Percentiles rank a stretch among this genome's conserved stretches.
These are phyloP conservation scores for Epipyxis sp. DNA, from an alignment of 108 stramenopile species.

Conservation along the genomic window DNA sequence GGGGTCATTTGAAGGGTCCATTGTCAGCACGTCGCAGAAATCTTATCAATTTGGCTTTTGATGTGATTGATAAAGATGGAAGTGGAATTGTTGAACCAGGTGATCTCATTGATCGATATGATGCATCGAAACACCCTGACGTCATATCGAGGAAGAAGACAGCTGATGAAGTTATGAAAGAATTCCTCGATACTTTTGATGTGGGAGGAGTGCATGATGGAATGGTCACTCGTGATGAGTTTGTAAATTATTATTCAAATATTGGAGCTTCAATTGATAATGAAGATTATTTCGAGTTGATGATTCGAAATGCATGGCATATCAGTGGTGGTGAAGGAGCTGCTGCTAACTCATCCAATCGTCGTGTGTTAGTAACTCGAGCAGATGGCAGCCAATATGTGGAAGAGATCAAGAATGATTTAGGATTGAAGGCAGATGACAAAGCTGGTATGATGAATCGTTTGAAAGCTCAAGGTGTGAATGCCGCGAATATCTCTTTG, in stretches of 20 bases:
- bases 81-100: not conserved
- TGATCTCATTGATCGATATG: slow-evolving; percentile 15
- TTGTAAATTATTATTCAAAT: slow-evolving; percentile 25
- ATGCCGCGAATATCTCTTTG: not conserved
- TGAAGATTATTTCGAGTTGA: slow-evolving; percentile 37
- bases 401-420: slow-evolving; percentile 34
- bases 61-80: not conserved
- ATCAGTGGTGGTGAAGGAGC: slow-evolving; percentile 14
- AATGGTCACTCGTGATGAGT: slow-evolving; percentile 22
- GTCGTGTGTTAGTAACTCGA: slow-evolving; percentile 24
- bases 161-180: slow-evolving; percentile 14
- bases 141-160: slow-evolving; percentile 27
- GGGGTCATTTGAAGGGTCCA: not conserved
- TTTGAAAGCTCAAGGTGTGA: slow-evolving; percentile 13
- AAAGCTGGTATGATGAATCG: slow-evolving; percentile 7
- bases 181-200: slow-evolving; percentile 31
- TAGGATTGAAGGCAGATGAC: slow-evolving; percentile 24
- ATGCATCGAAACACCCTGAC: slow-evolving; percentile 26
- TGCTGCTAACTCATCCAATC: slow-evolving; percentile 21
- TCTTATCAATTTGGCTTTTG: slow-evolving; percentile 18
- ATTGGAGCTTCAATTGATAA: slow-evolving; percentile 17
- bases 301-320: slow-evolving; percentile 35
- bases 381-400: slow-evolving; percentile 22
- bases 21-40: slow-evolving; percentile 13
- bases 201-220: slow-evolving; percentile 32